These are phyloP conservation scores for Neurospora sp. DNA, from an alignment of 2,329 filamentous ascomycete genomes.

Conservation along the genomic window DNA sequence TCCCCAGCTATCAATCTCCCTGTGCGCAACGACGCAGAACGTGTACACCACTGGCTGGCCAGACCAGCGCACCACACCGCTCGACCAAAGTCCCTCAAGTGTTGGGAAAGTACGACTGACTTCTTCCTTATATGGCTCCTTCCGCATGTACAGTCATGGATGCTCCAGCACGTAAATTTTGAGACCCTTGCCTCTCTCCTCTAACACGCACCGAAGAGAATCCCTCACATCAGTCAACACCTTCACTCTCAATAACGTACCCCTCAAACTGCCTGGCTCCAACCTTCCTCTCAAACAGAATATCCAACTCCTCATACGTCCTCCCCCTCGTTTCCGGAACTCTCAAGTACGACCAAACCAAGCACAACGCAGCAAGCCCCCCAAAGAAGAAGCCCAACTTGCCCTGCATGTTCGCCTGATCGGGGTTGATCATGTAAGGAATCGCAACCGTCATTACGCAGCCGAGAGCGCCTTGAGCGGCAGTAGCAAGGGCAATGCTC, in stretches of 20 bases:
- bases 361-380: constrained; percentile 26
- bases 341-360: constrained; percentile 26
- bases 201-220: neutral
- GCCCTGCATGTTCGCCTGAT: constrained; percentile 32
- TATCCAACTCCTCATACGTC: constrained; percentile 21
- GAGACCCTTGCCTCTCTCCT: neutral
- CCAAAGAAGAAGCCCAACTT: constrained; percentile 33
- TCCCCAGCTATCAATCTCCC: neutral
- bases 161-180: neutral
- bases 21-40: neutral
- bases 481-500: constrained; percentile 34
- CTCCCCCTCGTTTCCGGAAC: constrained; percentile 21
- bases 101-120: neutral
- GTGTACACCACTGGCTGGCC: neutral
- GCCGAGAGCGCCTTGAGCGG: constrained; percentile 29
- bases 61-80: neutral
- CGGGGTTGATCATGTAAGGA: constrained; percentile 34
- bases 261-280: constrained; percentile 59
- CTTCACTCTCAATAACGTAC: neutral
- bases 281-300: constrained; percentile 49
- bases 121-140: neutral
- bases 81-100: neutral
- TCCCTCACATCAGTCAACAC: neutral
- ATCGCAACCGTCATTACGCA: constrained; percentile 34
- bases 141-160: neutral